These are phyloP conservation scores for Ceratocystis eucalypticola DNA, from an alignment of 2,329 filamentous ascomycete species.

Conservation along the genomic window DNA sequence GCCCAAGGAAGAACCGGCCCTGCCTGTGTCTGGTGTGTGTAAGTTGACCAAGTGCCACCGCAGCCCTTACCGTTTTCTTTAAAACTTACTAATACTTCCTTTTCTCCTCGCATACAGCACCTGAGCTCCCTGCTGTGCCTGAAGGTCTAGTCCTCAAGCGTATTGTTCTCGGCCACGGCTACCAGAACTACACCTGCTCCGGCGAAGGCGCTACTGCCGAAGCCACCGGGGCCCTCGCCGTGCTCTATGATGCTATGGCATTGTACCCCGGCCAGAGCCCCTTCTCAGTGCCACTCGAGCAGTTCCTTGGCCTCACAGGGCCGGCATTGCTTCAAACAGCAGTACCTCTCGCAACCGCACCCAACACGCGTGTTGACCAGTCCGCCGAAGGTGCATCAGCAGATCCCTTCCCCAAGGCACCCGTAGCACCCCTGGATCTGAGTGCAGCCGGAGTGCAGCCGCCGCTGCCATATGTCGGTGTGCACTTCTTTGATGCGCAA, in stretches of 20 bases:
- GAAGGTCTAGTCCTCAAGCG: slow-evolving; percentile 33
- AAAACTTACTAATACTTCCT: slow-evolving; percentile 15
- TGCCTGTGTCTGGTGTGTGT: slow-evolving; percentile 9
- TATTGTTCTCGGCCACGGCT: slow-evolving; percentile 49
- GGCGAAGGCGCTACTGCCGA: not conserved
- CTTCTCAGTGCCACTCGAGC: slow-evolving; percentile 27
- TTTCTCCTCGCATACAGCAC: slow-evolving; percentile 2
- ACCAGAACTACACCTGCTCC: slow-evolving; percentile 45
- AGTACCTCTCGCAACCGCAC: slow-evolving; percentile 36
- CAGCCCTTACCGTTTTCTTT: not conserved
- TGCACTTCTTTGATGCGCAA: slow-evolving; percentile 50
- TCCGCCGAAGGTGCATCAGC: slow-evolving; percentile 31
- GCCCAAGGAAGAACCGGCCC: not conserved
- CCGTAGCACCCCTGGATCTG: slow-evolving; percentile 29
- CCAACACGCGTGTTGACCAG: slow-evolving; percentile 24
- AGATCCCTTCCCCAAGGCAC: slow-evolving; percentile 33
- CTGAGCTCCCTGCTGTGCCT: slow-evolving; percentile 33
- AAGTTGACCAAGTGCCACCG: not conserved
- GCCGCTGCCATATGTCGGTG: slow-evolving; percentile 38
- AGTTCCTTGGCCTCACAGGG: slow-evolving; percentile 27
- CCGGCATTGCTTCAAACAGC: slow-evolving; percentile 30
- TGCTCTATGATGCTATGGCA: slow-evolving; percentile 43
- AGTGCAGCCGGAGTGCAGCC: slow-evolving; percentile 25
- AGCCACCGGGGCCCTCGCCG: slow-evolving; percentile 37
- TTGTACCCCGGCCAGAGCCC: slow-evolving; percentile 36